Percentiles rank a stretch among this genome's conserved stretches.
These are phyloP conservation scores for Solanum tacnaense DNA, from an alignment of 257 asterid species.

Conservation along the genomic window DNA sequence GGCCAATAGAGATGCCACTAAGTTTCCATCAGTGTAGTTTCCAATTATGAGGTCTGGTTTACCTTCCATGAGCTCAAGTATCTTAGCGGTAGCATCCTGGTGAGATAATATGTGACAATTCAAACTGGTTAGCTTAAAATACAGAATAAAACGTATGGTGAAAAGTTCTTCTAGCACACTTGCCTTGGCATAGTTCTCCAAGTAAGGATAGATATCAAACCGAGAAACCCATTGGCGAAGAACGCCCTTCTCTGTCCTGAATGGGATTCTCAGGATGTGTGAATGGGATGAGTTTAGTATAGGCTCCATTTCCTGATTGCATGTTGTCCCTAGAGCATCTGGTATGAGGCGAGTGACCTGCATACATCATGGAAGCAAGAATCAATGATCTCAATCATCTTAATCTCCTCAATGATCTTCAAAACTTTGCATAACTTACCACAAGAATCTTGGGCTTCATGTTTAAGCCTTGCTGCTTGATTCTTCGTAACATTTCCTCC, in stretches of 20 bases:
- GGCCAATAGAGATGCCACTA: slow-evolving; percentile 73
- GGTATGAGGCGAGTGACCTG: slow-evolving; percentile 78
- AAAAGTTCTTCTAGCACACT: neutral
- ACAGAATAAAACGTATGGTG: neutral
- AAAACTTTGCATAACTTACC: slow-evolving; percentile 20
- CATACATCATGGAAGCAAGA: neutral
- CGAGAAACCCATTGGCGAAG: slow-evolving; percentile 74
- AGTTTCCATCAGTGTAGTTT: slow-evolving; percentile 81
- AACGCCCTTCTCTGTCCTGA: slow-evolving; percentile 53
- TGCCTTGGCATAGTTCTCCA: slow-evolving; percentile 59
- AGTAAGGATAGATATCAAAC: slow-evolving; percentile 66
- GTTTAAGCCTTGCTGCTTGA: slow-evolving; percentile 56
- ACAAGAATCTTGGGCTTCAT: slow-evolving; percentile 72
- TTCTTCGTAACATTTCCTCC: slow-evolving; percentile 59
- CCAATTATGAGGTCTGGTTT: slow-evolving; percentile 83
- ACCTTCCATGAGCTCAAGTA: slow-evolving; percentile 61
- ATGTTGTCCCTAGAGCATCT: slow-evolving; percentile 68
- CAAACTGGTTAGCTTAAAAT: neutral
- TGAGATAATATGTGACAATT: neutral
- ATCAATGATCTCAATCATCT: neutral
- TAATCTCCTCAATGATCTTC: neutral
- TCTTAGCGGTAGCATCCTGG: slow-evolving; percentile 63
- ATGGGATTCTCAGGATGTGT: slow-evolving; percentile 69
- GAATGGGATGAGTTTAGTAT: slow-evolving; percentile 48
- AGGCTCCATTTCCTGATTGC: slow-evolving; percentile 69